Evolutionary conservation across 2,329 filamentous ascomycete genomes (phyloP).

Genomic region (Polychaeton citri): DNA sequence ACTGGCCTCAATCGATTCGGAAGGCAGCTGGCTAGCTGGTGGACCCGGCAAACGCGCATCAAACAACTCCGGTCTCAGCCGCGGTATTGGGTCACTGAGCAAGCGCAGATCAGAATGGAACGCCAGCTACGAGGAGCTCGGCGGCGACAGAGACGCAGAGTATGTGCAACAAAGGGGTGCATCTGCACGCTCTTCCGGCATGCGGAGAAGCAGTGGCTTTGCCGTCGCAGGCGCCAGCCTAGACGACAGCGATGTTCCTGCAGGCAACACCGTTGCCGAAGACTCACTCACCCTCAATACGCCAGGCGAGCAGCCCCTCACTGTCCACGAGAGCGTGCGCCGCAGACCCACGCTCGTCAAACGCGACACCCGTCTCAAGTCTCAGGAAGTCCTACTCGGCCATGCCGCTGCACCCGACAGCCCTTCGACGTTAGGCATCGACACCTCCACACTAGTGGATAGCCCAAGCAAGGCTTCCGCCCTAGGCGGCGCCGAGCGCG

Average conservation of each 20-base stretch:
- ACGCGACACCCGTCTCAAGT: slow-evolving; percentile 43
- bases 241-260: slow-evolving; percentile 23
- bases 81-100: slow-evolving; percentile 33
- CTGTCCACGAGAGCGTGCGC: slow-evolving; percentile 35
- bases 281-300: neutral
- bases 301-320: slow-evolving; percentile 9
- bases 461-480: slow-evolving; percentile 24
- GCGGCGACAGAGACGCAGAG: slow-evolving; percentile 52
- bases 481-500: slow-evolving; percentile 12
- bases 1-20: slow-evolving; percentile 85
- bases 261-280: neutral
- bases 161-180: slow-evolving; percentile 44
- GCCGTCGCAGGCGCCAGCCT: slow-evolving; percentile 29
- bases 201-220: slow-evolving; percentile 1
- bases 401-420: neutral
- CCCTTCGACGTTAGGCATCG: neutral
- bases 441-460: slow-evolving; percentile 31
- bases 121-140: slow-evolving; percentile 52
- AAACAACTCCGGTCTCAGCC: slow-evolving; percentile 30
- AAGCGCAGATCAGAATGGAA: slow-evolving; percentile 38
- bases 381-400: slow-evolving; percentile 43
- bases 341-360: slow-evolving; percentile 54
- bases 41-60: slow-evolving; percentile 41
- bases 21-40: slow-evolving; percentile 80
- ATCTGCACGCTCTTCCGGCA: slow-evolving; percentile 2